phyloP scores from a whole-genome alignment of 1,284 basidiomycete species.

The Puccinia novopanici region DNA sequence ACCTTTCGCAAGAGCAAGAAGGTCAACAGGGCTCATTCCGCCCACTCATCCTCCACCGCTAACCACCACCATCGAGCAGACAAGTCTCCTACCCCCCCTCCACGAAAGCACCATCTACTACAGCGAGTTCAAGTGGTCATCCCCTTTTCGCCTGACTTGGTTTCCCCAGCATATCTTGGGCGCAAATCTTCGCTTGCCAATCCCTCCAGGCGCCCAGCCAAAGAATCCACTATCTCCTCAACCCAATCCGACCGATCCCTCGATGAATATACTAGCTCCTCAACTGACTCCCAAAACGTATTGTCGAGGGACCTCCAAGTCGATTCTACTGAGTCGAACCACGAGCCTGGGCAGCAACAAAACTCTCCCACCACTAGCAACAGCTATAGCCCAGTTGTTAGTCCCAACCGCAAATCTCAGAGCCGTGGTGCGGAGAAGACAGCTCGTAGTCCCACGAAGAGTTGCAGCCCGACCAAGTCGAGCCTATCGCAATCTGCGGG shows the following conservation, averaged over 20 bases:
- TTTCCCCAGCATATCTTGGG: slow-evolving; percentile 3
- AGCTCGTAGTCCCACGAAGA: not conserved
- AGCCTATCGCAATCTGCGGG: not conserved
- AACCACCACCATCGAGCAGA: not conserved
- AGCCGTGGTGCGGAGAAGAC: not conserved
- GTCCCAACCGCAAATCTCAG: not conserved
- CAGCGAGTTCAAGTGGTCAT: slow-evolving; percentile 7
- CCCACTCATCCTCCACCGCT: not conserved
- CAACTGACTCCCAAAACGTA: not conserved
- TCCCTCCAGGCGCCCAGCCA: not conserved
- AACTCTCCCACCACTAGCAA: not conserved
- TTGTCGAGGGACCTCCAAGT: not conserved
- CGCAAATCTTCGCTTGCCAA: not conserved
- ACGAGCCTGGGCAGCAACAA: not conserved
- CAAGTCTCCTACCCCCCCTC: not conserved
- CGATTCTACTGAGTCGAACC: not conserved
- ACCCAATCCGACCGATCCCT: not conserved
- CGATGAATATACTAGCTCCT: not conserved
- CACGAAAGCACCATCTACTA: not conserved
- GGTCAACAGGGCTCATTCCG: not conserved
- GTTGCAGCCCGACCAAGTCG: not conserved
- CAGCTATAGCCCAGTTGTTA: not conserved
- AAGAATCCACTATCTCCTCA: not conserved
- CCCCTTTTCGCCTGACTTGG: not conserved
- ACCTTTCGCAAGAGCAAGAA: not conserved